Percentiles rank a stretch among this genome's conserved stretches.
Evolutionary conservation across 2,329 filamentous ascomycete genomes (phyloP).

Genomic region (Epichloe sylvatica): DNA sequence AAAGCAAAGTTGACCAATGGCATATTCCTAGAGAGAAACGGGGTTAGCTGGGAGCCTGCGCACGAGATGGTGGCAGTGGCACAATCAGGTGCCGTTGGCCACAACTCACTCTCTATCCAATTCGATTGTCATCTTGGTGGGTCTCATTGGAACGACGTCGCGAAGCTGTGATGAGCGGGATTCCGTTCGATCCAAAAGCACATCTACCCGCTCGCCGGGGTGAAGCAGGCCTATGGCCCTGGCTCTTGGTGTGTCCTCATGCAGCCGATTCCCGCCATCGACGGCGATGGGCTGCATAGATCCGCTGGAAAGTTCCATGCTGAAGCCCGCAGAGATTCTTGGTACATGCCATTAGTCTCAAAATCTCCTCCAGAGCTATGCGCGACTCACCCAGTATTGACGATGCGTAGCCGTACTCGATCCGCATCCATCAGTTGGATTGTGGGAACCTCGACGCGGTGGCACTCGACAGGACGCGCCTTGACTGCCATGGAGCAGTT

Average conservation of each 20-base stretch:
- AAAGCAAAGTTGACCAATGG: constrained; percentile 11
- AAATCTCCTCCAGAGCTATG: neutral
- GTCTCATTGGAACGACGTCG: neutral
- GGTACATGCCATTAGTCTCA: neutral
- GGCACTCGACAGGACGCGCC: constrained; percentile 8
- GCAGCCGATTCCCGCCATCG: constrained; percentile 8
- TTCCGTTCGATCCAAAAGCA: constrained; percentile 3
- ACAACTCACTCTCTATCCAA: constrained; percentile 8
- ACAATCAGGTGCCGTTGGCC: neutral
- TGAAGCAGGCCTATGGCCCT: constrained; percentile 10
- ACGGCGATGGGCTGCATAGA: constrained; percentile 9
- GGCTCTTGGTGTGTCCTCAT: constrained; percentile 5
- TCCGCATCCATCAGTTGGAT: constrained; percentile 5
- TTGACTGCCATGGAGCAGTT: constrained; percentile 11
- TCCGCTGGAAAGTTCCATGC: constrained; percentile 1
- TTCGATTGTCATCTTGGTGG: constrained; percentile 3
- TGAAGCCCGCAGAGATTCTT: constrained; percentile 6
- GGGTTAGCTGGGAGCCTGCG: neutral
- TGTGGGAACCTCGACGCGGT: constrained; percentile 2
- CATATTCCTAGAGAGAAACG: constrained; percentile 8
- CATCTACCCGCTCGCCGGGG: constrained; percentile 12
- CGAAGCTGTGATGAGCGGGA: no score
- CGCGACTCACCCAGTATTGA: constrained; percentile 8
- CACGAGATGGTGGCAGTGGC: neutral
- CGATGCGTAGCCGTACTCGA: constrained; percentile 8